Base-by-base conservation (phyloP, 1,284 basidiomycete species). In the Filobasidium uniguttulatum region DNA sequence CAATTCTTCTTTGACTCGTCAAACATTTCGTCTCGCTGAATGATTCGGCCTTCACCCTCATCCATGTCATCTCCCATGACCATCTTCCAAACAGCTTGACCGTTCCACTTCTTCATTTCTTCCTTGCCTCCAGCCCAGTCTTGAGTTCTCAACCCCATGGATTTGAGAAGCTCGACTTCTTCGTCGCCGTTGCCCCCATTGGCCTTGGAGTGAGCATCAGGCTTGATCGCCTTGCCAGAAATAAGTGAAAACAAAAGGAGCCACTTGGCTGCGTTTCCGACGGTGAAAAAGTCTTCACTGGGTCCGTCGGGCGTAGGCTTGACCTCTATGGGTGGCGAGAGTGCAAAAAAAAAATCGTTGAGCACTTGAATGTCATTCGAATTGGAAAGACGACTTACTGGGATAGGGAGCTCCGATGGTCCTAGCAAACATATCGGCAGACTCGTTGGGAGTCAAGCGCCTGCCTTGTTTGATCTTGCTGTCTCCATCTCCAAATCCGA, bases 251-350 rank as follows among this genome's bases (percentile, higher is more conserved):
- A 52, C 7, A 68, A 44, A 22, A 63, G 55, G 59, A 66, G 61
- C 66, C 66, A 68, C 35, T 59, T 48, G 1, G 61, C 56, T 0
- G 64, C 60, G 46, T 69, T 69, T 34, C 67, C 67, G 22, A 69
- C 63, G 8, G 65, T 68, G 60, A 62, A 70, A 53, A 63, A 65
- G 51, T 69, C 66, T 46, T 70, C 66, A 9, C 50, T 56, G 0
- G 59, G 44, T 20, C 29, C 44, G 17, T 43, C 40, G 14, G 40
- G 60, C 0, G 62, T 59, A 17, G 40, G 40, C 15, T 43, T 43
- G 40, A 43, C 40, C 26, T 43, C 40, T 43, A n/a, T 8, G 23
- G 37, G n/a, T 40, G 3, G 12, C 36, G 23, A 38, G 12, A 4
- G 44, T n/a, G n/a, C n/a, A n/a, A n/a, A n/a, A n/a, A n/a, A n/a